Evolutionary conservation across 148 eudicot species (phyloP).

Genomic region (Cornus controversa): DNA sequence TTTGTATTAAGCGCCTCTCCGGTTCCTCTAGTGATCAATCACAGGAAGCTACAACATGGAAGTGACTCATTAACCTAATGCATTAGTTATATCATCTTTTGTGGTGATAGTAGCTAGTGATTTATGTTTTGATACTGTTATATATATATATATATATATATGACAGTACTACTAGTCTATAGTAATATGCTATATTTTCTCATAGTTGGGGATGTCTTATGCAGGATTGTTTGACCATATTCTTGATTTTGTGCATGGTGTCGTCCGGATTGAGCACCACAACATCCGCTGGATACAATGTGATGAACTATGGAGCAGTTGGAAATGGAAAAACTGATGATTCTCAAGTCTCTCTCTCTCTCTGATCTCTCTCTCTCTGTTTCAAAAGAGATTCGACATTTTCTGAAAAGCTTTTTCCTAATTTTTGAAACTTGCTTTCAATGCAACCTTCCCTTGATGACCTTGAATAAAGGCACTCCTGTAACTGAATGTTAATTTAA

Average conservation of each 20-base stretch:
- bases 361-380: neutral
- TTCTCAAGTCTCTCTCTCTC: constrained; percentile 20
- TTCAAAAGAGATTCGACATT: neutral
- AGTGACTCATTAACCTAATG: too few relatives aligned
- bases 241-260: constrained; percentile 21
- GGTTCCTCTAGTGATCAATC: too few relatives aligned
- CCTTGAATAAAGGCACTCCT: too few relatives aligned
- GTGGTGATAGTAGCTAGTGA: neutral
- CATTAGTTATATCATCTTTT: too few relatives aligned
- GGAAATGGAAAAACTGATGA: constrained; percentile 55
- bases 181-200: neutral
- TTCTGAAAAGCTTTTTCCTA: too few relatives aligned
- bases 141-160: too few relatives aligned
- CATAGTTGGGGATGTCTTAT: constrained; percentile 8
- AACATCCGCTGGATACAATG: constrained; percentile 22
- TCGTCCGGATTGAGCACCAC: constrained; percentile 9
- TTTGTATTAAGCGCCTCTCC: neutral
- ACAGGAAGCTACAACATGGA: too few relatives aligned
- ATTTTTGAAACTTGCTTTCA: too few relatives aligned
- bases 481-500: too few relatives aligned
- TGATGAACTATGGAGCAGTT: constrained; percentile 42
- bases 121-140: neutral
- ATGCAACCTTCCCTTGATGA: too few relatives aligned
- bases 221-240: constrained; percentile 16
- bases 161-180: neutral